These are phyloP conservation scores for Meira nashicola DNA, from an alignment of 1,284 basidiomycete genomes.

Conservation along the genomic window DNA sequence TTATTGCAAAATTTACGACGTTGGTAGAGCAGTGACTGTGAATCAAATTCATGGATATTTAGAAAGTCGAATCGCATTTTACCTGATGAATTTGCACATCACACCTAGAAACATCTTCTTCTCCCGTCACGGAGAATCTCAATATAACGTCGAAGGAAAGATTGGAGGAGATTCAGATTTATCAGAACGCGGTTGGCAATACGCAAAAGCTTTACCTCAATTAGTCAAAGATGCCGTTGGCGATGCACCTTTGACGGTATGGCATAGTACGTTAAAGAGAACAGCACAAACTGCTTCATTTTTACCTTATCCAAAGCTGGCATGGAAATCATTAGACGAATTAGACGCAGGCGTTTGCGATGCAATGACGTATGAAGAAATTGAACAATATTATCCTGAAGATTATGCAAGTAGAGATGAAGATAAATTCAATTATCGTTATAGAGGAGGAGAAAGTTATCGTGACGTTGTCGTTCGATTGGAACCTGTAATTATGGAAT, in stretches of 20 bases:
- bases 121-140: conserved; percentile 95
- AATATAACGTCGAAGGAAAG: conserved; percentile 92
- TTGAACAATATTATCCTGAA: conserved; percentile 87
- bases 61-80: conserved; percentile 94
- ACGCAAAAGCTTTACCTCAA: conserved; percentile 77
- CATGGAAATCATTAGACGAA: conserved; percentile 98
- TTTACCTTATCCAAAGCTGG: conserved; percentile 83
- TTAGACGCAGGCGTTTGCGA: conserved; percentile 98
- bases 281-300: conserved; percentile 84
- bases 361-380: conserved; percentile 99
- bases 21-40: conserved; percentile 45
- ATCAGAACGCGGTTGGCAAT: conserved; percentile 76
- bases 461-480: conserved; percentile 84
- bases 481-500: conserved; percentile 98
- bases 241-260: conserved; percentile 81
- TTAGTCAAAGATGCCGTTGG: conserved; percentile 88
- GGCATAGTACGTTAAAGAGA: conserved; percentile 90
- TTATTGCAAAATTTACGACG: conserved; percentile 54
- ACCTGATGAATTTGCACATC: conserved; percentile 95
- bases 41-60: conserved; percentile 66
- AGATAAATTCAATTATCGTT: conserved; percentile 99
- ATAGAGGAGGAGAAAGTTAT: conserved; percentile 85
- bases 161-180: conserved; percentile 92
- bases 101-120: conserved; percentile 96
- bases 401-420: conserved; percentile 98